Evolutionary conservation across 179 eudicot genomes (phyloP).

Genomic region (Carnegiea gigantea): DNA sequence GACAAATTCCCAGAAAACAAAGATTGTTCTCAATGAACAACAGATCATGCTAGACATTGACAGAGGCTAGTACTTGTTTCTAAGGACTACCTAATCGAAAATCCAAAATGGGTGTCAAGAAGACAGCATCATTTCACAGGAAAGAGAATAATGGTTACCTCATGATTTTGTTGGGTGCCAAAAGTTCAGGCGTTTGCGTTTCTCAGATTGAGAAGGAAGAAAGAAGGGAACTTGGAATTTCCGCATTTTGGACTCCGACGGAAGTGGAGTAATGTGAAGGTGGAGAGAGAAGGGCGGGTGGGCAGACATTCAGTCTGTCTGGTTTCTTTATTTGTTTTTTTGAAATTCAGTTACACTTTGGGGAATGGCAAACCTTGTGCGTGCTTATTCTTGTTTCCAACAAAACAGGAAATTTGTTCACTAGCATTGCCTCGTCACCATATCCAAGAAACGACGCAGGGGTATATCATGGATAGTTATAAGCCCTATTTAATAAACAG

Average conservation of each 20-base stretch:
- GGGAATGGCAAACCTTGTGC: background rate
- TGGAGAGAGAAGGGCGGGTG: background rate
- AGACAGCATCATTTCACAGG: background rate
- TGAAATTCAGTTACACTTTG: background rate
- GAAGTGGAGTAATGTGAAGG: background rate
- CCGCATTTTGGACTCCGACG: background rate
- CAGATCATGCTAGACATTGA: conserved; percentile 13
- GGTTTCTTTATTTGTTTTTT: background rate
- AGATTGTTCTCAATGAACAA: background rate
- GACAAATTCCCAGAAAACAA: background rate
- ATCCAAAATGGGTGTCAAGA: conserved; percentile 14
- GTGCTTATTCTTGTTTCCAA: background rate
- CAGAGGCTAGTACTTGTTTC: background rate
- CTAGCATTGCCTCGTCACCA: too few species aligned
- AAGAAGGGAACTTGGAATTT: background rate
- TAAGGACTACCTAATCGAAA: background rate
- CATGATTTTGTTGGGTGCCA: background rate
- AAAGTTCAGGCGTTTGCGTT: background rate
- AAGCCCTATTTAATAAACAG: too few species aligned
- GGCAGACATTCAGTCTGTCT: background rate
- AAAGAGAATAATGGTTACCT: conserved; percentile 1
- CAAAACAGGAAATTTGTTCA: background rate
- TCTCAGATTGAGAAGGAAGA: conserved; percentile 12
- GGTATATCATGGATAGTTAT: too few species aligned
- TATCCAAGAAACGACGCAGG: too few species aligned